Base-by-base conservation (phyloP, 352 stramenopile species). In the Pythium insidiosum region DNA sequence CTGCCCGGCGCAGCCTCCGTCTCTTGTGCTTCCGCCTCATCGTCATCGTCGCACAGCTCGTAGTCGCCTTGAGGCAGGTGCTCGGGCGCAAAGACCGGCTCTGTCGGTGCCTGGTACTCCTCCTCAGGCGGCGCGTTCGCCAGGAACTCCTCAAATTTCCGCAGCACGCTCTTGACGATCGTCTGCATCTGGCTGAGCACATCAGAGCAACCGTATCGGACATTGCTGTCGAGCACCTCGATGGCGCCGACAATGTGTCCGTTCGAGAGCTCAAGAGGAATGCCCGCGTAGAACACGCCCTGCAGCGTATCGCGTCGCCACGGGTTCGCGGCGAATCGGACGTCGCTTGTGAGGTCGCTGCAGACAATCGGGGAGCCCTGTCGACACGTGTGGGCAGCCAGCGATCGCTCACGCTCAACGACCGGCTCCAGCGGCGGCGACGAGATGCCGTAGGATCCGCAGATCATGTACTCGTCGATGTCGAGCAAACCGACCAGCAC, bases 281-380 rank as follows among this genome's bases (percentile, higher is more conserved):
- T 90, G 12, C 79, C 84, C 1, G 76, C 80, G 43, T 94, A 93
- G 34, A 94, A 93, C 1, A 47, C 50, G 9, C 70, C 58, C 21
- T 64, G 61, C 4, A 82, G 49, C 29, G 47, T 29, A 28, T 85
- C 61, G 18, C 66, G 58, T 28, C 71, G 66, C 63, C 68, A 87
- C 33, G 60, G 49, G 45, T 90, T 92, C 5, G 53, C 59, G 0
- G 64, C 45, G 35, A 92, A 92, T 15, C 80, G 80, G 0, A 88
- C 50, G 42, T 92, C 80, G 18, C 35, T 56, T 21, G 49, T 59
- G 37, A 86, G 47, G 46, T 92, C 75, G 19, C 68, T 69, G 41
- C 77, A 90, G 15, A 88, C 73, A 11, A 92, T 58, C 12, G 73
- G 59, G 2, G 53, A 58, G 31, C 73, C 64, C 30, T 63, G 82